These are phyloP conservation scores for Blastomyces gilchristii DNA, from an alignment of 2,329 filamentous ascomycete genomes.

Conservation along the genomic window DNA sequence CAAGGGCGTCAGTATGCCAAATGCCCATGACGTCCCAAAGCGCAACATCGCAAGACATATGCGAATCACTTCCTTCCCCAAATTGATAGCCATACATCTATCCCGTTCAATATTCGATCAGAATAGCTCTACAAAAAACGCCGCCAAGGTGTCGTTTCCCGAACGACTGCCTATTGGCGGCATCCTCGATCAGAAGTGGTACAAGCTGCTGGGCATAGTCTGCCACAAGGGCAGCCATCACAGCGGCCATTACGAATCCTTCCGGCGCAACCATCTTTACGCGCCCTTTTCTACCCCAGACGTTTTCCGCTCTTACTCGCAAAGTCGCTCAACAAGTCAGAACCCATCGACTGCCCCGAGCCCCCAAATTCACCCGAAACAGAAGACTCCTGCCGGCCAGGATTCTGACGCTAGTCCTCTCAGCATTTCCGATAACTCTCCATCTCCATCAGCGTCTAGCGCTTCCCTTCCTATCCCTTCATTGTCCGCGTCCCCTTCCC, in stretches of 20 bases:
- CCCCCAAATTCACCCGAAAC: constrained; percentile 36
- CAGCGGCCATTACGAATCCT: constrained; percentile 94
- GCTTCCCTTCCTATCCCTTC: constrained; percentile 18
- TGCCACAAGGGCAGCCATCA: constrained; percentile 94
- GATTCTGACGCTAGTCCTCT: constrained; percentile 23
- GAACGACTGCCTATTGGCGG: constrained; percentile 76
- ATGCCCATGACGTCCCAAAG: constrained; percentile 63
- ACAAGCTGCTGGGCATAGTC: constrained; percentile 75
- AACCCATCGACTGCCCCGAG: constrained; percentile 41
- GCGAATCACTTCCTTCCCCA: constrained; percentile 77
- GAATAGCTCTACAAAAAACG: constrained; percentile 77
- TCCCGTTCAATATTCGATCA: constrained; percentile 86
- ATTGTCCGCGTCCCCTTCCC: constrained; percentile 14
- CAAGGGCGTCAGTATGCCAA: constrained; percentile 62
- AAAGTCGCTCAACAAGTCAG: constrained; percentile 50
- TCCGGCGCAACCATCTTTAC: constrained; percentile 71
- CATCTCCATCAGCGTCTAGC: constrained; percentile 28
- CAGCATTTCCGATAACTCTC: constrained; percentile 23
- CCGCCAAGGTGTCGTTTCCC: constrained; percentile 85
- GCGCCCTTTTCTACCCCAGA: constrained; percentile 74
- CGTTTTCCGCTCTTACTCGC: constrained; percentile 63
- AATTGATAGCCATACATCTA: constrained; percentile 81
- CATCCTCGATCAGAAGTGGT: constrained; percentile 64
- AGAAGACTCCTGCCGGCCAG: constrained; percentile 17
- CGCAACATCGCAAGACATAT: constrained; percentile 79